These are phyloP conservation scores for Boletus fagicola DNA, from an alignment of 768 basidiomycete species.

Conservation along the genomic window DNA sequence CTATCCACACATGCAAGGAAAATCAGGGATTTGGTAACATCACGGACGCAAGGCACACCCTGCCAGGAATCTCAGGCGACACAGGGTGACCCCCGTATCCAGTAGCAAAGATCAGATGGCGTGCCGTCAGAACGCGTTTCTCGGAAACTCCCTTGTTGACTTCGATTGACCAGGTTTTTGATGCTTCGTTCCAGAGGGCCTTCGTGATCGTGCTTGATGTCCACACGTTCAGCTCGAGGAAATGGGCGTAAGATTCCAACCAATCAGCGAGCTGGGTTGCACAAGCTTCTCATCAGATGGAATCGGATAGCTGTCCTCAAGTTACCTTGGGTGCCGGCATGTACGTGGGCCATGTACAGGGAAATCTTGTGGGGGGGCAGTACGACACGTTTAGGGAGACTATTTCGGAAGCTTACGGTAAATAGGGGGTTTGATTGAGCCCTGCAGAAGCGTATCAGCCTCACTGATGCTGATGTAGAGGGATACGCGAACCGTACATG, in stretches of 20 bases:
- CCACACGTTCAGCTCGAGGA: conserved; percentile 59
- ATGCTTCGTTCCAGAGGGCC: conserved; percentile 36
- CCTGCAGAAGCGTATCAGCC: conserved; percentile 23
- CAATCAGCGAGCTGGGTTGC: conserved; percentile 49
- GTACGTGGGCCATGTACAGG: conserved; percentile 47
- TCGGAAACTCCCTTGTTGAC: conserved; percentile 31
- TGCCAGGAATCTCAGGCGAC: conserved; percentile 36
- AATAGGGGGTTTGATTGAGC: conserved; percentile 50
- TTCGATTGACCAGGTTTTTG: conserved; percentile 40
- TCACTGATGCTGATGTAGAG: neutral
- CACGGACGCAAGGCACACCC: neutral
- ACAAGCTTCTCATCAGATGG: neutral
- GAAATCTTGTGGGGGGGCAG: conserved; percentile 39
- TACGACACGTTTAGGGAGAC: neutral
- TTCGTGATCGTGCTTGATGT: conserved; percentile 41
- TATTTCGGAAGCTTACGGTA: conserved; percentile 35
- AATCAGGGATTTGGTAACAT: neutral
- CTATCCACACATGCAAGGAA: conserved; percentile 15
- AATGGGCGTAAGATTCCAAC: conserved; percentile 54
- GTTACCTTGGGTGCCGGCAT: conserved; percentile 47
- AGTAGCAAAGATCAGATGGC: conserved; percentile 53
- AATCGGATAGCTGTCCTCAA: neutral
- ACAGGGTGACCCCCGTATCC: conserved; percentile 44
- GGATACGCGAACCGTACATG: conserved; percentile 32
- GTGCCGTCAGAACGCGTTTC: conserved; percentile 36